phyloP scores from a whole-genome alignment of 306 rosid genomes.

The Fagus sylvatica region DNA sequence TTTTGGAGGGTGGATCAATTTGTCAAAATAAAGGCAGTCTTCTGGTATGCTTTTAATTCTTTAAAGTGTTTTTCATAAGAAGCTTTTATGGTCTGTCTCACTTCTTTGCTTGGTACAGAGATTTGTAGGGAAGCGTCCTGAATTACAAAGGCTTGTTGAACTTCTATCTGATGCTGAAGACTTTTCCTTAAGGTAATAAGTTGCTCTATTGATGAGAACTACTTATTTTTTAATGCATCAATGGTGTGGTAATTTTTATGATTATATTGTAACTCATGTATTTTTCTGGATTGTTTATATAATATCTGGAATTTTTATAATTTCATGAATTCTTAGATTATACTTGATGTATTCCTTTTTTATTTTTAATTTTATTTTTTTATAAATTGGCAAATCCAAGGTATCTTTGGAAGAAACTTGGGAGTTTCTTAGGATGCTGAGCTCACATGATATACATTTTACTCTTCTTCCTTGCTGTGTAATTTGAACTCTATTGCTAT shows the following conservation, averaged over 20 bases:
- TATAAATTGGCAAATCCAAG: not conserved
- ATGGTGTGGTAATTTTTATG: not conserved
- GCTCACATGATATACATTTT: not conserved
- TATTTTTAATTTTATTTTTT: too few relatives aligned
- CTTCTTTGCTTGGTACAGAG: slow-evolving; percentile 51
- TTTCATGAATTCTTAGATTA: not conserved
- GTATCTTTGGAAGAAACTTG: not conserved
- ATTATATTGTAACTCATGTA: not conserved
- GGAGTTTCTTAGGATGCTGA: not conserved
- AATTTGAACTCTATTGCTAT: not conserved
- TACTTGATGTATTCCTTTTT: not conserved
- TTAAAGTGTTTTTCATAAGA: slow-evolving; percentile 7
- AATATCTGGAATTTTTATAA: not conserved
- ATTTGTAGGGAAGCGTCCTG: slow-evolving; percentile 48
- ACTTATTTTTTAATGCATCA: not conserved
- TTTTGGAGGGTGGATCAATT: slow-evolving; percentile 42
- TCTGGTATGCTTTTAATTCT: slow-evolving; percentile 49
- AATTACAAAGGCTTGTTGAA: slow-evolving; percentile 50
- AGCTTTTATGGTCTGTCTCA: slow-evolving; percentile 16
- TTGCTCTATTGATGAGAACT: slow-evolving; percentile 12
- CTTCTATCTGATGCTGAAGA: slow-evolving; percentile 50
- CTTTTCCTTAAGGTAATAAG: slow-evolving; percentile 63
- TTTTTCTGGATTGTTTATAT: not conserved
- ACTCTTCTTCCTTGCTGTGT: not conserved
- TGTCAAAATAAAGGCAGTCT: slow-evolving; percentile 45